Evolutionary conservation across 495 filamentous ascomycete genomes (phyloP), one percentile per base, ranked within the genome.

Genomic region (Sphaerosporella brunnea): DNA sequence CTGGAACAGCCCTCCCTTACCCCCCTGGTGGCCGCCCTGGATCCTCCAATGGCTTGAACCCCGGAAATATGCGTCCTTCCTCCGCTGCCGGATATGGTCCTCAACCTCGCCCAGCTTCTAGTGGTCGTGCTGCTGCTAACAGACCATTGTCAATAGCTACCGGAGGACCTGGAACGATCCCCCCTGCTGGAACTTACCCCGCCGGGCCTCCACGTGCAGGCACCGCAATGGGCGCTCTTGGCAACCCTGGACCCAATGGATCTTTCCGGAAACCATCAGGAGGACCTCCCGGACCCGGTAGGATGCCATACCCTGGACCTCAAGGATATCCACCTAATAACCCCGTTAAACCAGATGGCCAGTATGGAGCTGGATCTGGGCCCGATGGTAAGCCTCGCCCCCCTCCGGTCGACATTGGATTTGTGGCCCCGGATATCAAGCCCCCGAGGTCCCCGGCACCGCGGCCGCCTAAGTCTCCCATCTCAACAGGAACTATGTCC

Each of bases 131-230:
- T 45, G 46, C 56, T 45, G 46, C 56, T 59, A 42, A 60, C 57
- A 55, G 52, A 45, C 56, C 42, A 34, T 41, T 51, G 28, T 53
- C 55, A 49, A 52, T 44, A 59, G 57, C 53, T 48, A 51, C 44
- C 36, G 43, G 50, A 15, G 60, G 56, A 15, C 43, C 53, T 21
- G 56, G 48, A 30, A 30, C 48, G 51, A 51, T 60, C 34, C 57
- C 30, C n/a, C 57, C 57, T 9, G 57, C 57, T 18, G 57, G 57
- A 13, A 60, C 47, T 35, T 60, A 59, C 44, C 56, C 52, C 32
- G 32, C 32, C 30, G 55, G 56, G 35, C 48, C 49, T 11, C 41
- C 51, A 28, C 51, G 55, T 7, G 37, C 55, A 16, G 43, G 41
- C 28, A 54, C 51, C 30, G 50, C 49, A 0, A 54, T 59, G 52